These are phyloP conservation scores for Ogataea dorogensis DNA, from an alignment of 805 yeast genomes.

Conservation along the genomic window DNA sequence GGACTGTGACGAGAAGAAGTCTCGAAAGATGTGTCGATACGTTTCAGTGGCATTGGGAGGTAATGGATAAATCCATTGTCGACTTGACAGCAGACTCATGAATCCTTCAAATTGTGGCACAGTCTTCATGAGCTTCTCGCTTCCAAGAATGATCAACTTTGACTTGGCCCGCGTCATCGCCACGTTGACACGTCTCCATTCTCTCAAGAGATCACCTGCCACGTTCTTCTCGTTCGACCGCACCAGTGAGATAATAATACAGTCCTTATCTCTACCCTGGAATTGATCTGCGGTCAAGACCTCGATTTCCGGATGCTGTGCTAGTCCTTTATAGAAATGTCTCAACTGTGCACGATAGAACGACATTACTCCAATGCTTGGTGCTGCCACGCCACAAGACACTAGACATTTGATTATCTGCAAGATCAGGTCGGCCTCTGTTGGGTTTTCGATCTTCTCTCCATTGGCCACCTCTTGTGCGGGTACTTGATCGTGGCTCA, in stretches of 20 bases:
- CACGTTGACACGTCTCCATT: constrained; percentile 91
- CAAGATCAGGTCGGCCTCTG: constrained; percentile 65
- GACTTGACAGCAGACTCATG: constrained; percentile 51
- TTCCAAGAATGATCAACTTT: constrained; percentile 82
- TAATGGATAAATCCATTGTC: constrained; percentile 64
- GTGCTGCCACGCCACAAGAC: constrained; percentile 55
- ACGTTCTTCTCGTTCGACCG: constrained; percentile 64
- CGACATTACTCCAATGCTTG: constrained; percentile 82
- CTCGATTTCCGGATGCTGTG: constrained; percentile 51
- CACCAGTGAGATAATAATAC: constrained; percentile 86
- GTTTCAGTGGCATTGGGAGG: constrained; percentile 42
- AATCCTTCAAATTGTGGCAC: constrained; percentile 57
- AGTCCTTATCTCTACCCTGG: constrained; percentile 94
- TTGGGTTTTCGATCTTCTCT: constrained; percentile 69
- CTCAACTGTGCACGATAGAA: constrained; percentile 79
- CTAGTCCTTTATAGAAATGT: constrained; percentile 37
- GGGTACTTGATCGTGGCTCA: constrained; percentile 72
- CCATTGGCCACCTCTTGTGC: constrained; percentile 55
- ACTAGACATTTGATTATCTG: constrained; percentile 61
- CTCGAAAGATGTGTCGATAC: constrained; percentile 30
- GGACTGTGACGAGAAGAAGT: constrained; percentile 7
- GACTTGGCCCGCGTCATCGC: constrained; percentile 89
- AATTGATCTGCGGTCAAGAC: constrained; percentile 91
- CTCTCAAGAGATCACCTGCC: constrained; percentile 78
- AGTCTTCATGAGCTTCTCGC: constrained; percentile 56